phyloP scores from a whole-genome alignment of 768 basidiomycete genomes.

The Panaeolus papilionaceus region DNA sequence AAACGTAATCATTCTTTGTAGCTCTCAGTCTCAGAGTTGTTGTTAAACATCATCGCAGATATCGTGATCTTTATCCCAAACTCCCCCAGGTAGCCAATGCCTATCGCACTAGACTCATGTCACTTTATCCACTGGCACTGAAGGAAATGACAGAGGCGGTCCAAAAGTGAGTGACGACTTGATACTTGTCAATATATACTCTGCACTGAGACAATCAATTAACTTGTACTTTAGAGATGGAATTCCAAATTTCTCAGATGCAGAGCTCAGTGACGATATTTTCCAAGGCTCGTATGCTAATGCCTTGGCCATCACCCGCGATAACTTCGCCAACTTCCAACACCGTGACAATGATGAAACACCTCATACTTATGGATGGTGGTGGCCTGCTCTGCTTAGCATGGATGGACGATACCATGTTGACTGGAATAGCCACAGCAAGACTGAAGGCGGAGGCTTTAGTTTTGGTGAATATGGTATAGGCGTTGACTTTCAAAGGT shows the following conservation, averaged over 20 bases:
- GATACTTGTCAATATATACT: neutral
- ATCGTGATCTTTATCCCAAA: neutral
- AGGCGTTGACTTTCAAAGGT: constrained; percentile 16
- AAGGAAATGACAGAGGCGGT: neutral
- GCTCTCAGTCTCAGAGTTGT: neutral
- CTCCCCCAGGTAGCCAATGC: neutral
- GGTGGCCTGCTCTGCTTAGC: constrained; percentile 15
- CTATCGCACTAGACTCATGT: too few species aligned
- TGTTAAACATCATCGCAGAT: neutral
- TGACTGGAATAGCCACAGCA: neutral
- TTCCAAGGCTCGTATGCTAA: constrained; percentile 11
- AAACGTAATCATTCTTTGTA: neutral
- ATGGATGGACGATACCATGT: neutral
- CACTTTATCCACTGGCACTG: neutral
- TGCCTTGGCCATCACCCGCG: constrained; percentile 11
- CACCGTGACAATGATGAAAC: constrained; percentile 12
- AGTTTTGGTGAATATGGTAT: constrained; percentile 12
- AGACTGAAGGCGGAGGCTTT: constrained; percentile 16
- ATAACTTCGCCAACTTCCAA: constrained; percentile 15
- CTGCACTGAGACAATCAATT: neutral
- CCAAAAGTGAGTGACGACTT: constrained; percentile 5
- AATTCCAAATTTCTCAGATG: constrained; percentile 4
- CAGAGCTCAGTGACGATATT: neutral
- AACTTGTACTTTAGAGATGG: neutral
- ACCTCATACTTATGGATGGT: constrained; percentile 6